Evolutionary conservation across 352 stramenopile genomes (phyloP).

Genomic region (Aphanomyces astaci): DNA sequence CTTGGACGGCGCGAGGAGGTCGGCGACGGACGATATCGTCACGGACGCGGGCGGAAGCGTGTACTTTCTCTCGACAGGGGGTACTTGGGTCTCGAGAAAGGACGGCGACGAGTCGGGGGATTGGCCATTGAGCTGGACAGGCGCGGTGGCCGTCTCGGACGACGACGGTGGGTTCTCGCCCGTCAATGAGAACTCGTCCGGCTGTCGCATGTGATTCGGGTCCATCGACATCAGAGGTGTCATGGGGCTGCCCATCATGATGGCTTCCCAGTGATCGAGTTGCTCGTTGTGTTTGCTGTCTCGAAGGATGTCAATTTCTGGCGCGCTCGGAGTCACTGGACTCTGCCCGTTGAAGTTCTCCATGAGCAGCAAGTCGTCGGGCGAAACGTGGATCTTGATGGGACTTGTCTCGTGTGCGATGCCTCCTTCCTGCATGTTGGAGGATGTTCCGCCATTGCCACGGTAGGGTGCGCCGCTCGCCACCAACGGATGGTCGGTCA

Average conservation of each 20-base stretch:
- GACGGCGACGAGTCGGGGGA: not conserved
- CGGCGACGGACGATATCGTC: slow-evolving; percentile 13
- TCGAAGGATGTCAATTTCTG: slow-evolving; percentile 8
- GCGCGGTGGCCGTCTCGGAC: not conserved
- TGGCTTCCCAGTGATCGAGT: slow-evolving; percentile 22
- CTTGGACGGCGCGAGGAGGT: slow-evolving; percentile 14
- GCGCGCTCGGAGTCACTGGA: slow-evolving; percentile 4
- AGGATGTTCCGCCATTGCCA: slow-evolving; percentile 11
- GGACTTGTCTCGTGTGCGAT: not conserved
- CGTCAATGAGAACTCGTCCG: not conserved
- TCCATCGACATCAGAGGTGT: not conserved
- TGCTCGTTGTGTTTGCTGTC: slow-evolving; percentile 7
- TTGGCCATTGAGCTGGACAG: not conserved
- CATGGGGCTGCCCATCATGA: slow-evolving; percentile 22
- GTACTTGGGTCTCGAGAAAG: not conserved
- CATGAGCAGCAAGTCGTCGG: slow-evolving; percentile 20
- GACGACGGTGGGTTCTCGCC: not conserved
- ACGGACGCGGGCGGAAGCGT: not conserved
- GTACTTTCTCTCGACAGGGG: not conserved
- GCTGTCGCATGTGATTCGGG: not conserved
- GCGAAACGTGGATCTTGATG: slow-evolving; percentile 21
- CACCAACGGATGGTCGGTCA: slow-evolving; percentile 6
- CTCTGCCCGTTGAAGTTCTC: slow-evolving; percentile 24
- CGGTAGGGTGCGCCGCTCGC: slow-evolving; percentile 17
- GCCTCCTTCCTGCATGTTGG: not conserved